Conservation (phyloP, 257 asterid species). For the Solanum phureja region DNA sequence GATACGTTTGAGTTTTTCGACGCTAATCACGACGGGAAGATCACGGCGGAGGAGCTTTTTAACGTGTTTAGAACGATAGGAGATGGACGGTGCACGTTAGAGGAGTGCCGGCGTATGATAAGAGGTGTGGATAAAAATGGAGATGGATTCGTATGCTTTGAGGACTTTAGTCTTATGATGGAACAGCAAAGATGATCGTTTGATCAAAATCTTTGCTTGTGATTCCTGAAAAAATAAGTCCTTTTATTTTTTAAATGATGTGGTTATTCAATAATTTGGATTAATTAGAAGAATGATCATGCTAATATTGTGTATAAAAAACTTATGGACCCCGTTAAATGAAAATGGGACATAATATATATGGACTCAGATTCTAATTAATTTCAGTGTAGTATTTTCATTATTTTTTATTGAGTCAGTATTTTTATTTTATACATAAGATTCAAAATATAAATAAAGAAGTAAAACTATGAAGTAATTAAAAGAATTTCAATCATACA, state of each 20-base stretch:
- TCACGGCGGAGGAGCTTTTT: slow-evolving; percentile 15
- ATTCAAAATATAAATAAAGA: neutral
- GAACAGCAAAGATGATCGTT: slow-evolving; percentile 5
- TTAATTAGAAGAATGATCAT: neutral
- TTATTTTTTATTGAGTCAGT: too few relatives aligned
- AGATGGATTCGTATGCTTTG: slow-evolving; percentile 17
- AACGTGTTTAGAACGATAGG: slow-evolving; percentile 3
- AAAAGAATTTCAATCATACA: too few relatives aligned
- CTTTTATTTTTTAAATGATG: neutral
- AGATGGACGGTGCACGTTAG: slow-evolving; percentile 9
- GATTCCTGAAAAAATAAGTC: neutral
- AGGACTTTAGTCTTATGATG: slow-evolving; percentile 23
- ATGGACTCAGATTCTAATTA: neutral
- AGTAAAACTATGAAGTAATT: too few relatives aligned
- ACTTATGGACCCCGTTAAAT: neutral
- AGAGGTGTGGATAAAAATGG: slow-evolving; percentile 13
- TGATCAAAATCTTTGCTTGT: neutral
- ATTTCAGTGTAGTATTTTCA: too few relatives aligned
- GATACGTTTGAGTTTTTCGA: slow-evolving; percentile 26
- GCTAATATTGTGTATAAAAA: neutral
- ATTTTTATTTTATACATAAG: neutral
- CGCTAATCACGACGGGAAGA: slow-evolving; percentile 14
- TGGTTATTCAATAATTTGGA: neutral
- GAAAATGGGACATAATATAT: neutral
- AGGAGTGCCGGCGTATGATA: slow-evolving; percentile 19